Conservation (phyloP, 83 land plant genomes). For the Picea abies region DNA sequence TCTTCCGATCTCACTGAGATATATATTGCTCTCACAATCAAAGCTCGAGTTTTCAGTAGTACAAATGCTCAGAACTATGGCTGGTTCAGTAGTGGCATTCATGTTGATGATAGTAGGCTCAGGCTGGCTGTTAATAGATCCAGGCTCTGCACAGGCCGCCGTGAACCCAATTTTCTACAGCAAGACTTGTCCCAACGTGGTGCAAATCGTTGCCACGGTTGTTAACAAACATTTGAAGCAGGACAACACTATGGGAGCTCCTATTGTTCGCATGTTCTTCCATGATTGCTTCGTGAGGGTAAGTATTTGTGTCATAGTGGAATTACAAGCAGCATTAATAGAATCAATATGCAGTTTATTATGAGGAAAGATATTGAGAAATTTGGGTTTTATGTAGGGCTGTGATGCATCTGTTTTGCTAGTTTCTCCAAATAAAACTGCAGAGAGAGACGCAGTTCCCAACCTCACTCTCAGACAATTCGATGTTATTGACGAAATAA, state of each 20-base stretch:
- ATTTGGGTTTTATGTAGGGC: constrained; percentile 15
- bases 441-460: constrained; percentile 33
- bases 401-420: constrained; percentile 37
- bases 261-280: constrained; percentile 19
- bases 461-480: constrained; percentile 27
- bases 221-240: constrained; percentile 13
- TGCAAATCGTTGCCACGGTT: constrained; percentile 5
- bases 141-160: background rate
- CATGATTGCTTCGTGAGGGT: constrained; percentile 21
- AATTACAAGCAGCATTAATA: no score
- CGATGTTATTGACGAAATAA: constrained; percentile 29
- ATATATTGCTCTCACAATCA: no score
- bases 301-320: no score
- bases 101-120: no score
- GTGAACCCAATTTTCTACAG: constrained; percentile 15
- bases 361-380: no score
- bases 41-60: no score
- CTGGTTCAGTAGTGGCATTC: no score
- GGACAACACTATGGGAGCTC: constrained; percentile 11
- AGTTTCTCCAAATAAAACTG: constrained; percentile 21
- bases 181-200: constrained; percentile 15
- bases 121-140: no score
- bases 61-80: no score
- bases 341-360: no score
- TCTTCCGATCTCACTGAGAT: no score